A percentile compares a stretch with the other conserved stretches of the same genome.
Conservation (phyloP, 441 rosid species). For the Adansonia rubrostipa region DNA sequence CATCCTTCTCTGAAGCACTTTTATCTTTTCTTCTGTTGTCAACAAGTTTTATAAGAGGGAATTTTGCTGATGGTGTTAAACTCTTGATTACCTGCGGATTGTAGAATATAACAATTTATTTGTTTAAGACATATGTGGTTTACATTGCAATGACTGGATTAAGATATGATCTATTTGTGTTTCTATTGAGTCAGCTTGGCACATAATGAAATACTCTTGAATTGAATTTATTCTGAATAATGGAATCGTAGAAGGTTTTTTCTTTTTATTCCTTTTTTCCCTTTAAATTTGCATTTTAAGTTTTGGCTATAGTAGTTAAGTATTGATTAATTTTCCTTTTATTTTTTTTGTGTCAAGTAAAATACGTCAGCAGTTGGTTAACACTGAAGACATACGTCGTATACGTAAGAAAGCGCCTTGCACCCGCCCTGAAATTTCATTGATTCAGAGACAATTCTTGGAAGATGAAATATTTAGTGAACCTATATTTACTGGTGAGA, state of each 20-base stretch:
- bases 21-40: slow-evolving; percentile 11
- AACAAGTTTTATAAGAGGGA: not conserved
- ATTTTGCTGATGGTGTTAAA: not conserved
- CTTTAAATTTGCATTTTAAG: no score
- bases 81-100: not conserved
- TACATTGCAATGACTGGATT: not conserved
- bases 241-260: slow-evolving; percentile 1
- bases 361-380: slow-evolving; percentile 85
- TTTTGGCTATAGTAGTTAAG: not conserved
- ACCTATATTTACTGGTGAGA: slow-evolving; percentile 78
- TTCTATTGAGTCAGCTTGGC: not conserved
- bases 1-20: not conserved
- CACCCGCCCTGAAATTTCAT: slow-evolving; percentile 79
- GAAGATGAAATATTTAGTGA: slow-evolving; percentile 74
- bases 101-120: not conserved
- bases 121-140: not conserved
- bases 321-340: slow-evolving; percentile 36
- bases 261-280: no score
- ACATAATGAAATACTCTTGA: slow-evolving; percentile 16
- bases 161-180: not conserved
- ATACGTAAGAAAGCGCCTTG: slow-evolving; percentile 99
- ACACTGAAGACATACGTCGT: slow-evolving; percentile 92
- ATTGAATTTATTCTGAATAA: slow-evolving; percentile 19
- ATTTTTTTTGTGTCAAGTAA: slow-evolving; percentile 51
- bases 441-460: slow-evolving; percentile 79